A percentile compares a stretch with the other conserved stretches of the same genome.
These are phyloP conservation scores for Hysterangium stoloniferum DNA, from an alignment of 768 basidiomycete genomes.

Conservation along the genomic window DNA sequence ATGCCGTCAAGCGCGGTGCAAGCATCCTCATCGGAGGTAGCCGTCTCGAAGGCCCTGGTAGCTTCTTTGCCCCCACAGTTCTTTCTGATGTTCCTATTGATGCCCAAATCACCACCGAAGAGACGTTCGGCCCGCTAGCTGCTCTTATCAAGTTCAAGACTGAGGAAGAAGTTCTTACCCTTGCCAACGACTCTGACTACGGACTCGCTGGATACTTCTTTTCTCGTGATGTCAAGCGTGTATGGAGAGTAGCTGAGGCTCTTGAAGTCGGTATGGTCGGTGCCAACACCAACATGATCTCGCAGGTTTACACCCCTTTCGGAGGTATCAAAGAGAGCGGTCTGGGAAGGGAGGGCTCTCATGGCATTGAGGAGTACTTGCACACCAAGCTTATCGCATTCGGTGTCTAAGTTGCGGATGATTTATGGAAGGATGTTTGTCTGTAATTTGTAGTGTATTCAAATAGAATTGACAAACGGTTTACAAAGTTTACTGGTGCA, in stretches of 20 bases:
- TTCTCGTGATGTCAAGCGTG: constrained; percentile 74
- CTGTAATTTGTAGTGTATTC: not conserved
- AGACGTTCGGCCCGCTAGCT: constrained; percentile 93
- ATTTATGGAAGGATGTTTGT: not conserved
- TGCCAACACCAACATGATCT: constrained; percentile 72
- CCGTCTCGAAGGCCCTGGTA: constrained; percentile 42
- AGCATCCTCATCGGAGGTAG: constrained; percentile 88
- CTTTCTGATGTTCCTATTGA: constrained; percentile 71
- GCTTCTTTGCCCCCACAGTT: constrained; percentile 85
- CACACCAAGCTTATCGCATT: constrained; percentile 75
- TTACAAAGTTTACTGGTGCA: not conserved
- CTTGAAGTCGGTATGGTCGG: constrained; percentile 94
- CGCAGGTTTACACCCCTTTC: constrained; percentile 76
- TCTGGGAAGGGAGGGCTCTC: constrained; percentile 74
- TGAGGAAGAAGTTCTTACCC: constrained; percentile 82
- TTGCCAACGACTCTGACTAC: constrained; percentile 77
- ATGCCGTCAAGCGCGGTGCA: constrained; percentile 80
- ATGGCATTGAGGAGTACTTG: constrained; percentile 88
- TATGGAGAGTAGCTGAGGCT: constrained; percentile 91
- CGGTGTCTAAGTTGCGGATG: constrained; percentile 36
- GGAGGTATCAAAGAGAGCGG: constrained; percentile 92
- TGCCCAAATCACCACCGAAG: constrained; percentile 67
- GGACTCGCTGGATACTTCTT: constrained; percentile 96
- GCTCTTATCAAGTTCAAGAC: constrained; percentile 85
- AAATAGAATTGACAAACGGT: not conserved